Base-by-base conservation (phyloP, 2,329 filamentous ascomycete genomes). In the Ophiognomonia clavigignenti-juglandacearum region DNA sequence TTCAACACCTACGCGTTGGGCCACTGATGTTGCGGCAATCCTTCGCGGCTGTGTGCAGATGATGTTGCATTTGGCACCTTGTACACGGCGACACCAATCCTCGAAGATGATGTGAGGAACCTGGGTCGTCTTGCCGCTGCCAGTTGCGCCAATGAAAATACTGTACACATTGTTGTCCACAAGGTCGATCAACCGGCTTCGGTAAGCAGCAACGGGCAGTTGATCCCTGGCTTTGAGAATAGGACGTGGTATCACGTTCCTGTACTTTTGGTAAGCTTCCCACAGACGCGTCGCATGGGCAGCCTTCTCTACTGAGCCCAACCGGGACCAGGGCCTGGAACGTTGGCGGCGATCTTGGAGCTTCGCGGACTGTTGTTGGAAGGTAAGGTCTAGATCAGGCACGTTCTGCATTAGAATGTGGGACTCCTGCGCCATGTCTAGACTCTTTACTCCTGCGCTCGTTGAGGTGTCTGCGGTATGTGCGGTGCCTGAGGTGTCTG, bases 61-160 rank as follows among this genome's bases (percentile, higher is more conserved):
- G 43, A 77, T 64, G 47, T 72, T 73, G 56, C 73, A 76, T 22
- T 54, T 44, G 5, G 62, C 64, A n/a, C 71, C 72, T 13, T 51
- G 43, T 2, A 64, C 65, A 5, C 53, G 48, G 6, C 58, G 53
- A 37, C 72, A 72, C 3, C 68, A 66, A 45, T 74, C 57, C n/a
- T 77, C 72, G 2, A 77, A 57, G 22, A 77, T 50, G n/a, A 77
- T 72, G 51, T 77, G 74, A n/a, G 74, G 73, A 8, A 77, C 64
- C 56, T 77, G 74, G 0, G 48, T 51, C 11, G 48, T 51, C 23
- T 51, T 51, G 10, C 48, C 48, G 22, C 48, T 51, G 10, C 48
- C 48, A 11, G 48, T 51, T 4, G 48, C 48, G 8, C 48, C 48
- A 11, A 51, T 51, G 36, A 51, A 42, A 14, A 48, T 35, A 24